phyloP scores from a whole-genome alignment of 1,284 basidiomycete species.

The Macrocystidia cucumis region DNA sequence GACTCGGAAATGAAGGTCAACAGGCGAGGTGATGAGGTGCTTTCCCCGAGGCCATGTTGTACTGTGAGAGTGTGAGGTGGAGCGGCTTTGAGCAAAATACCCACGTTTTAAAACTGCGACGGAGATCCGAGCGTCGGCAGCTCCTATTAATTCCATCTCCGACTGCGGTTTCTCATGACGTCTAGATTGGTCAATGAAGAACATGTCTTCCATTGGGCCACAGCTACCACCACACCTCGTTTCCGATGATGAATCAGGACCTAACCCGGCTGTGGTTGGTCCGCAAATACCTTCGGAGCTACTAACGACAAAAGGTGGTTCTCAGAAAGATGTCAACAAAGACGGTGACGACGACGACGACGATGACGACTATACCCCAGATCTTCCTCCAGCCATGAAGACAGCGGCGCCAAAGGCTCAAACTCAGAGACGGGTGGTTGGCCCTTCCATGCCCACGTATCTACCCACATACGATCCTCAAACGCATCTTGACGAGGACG shows the following conservation, averaged over 20 bases:
- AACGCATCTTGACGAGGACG: conserved; percentile 35
- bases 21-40: too few species aligned
- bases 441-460: conserved; percentile 26
- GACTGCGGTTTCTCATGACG: neutral
- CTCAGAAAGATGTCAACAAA: conserved; percentile 4
- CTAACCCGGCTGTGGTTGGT: conserved; percentile 14
- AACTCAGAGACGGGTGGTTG: conserved; percentile 17
- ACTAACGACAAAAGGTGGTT: conserved; percentile 10
- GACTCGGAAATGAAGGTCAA: too few species aligned
- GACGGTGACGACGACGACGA: conserved; percentile 38
- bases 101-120: too few species aligned
- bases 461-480: conserved; percentile 23
- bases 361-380: conserved; percentile 54
- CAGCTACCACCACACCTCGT: conserved; percentile 35
- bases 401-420: conserved; percentile 18
- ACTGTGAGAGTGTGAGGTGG: too few species aligned
- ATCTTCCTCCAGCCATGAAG: conserved; percentile 52
- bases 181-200: conserved; percentile 5
- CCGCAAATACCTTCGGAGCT: conserved; percentile 23
- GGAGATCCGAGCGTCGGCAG: too few species aligned
- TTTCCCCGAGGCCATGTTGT: too few species aligned
- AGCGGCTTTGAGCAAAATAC: too few species aligned
- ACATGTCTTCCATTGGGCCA: conserved; percentile 44
- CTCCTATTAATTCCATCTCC: neutral
- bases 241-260: conserved; percentile 15